Percentiles rank a stretch among this genome's conserved stretches.
Conservation (phyloP, 495 filamentous ascomycete species). For the Hypoxylon intermedium region DNA sequence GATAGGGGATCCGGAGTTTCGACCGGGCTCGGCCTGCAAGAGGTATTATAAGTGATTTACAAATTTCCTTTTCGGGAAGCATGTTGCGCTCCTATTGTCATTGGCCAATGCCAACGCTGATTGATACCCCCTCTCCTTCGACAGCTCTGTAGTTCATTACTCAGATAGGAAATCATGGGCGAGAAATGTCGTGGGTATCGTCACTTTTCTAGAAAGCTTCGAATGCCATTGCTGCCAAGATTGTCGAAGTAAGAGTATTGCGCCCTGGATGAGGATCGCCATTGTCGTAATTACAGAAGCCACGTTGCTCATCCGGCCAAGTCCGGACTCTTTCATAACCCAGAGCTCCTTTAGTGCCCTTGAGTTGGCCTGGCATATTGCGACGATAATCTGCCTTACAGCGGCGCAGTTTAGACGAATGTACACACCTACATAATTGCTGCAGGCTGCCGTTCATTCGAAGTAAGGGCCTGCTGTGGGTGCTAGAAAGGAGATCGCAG, state of each 20-base stretch:
- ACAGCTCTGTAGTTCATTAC: constrained; percentile 16
- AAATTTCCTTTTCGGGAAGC: constrained; percentile 26
- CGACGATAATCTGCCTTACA: constrained; percentile 27
- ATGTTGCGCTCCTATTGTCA: constrained; percentile 23
- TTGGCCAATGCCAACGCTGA: constrained; percentile 26
- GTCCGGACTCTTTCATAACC: constrained; percentile 13
- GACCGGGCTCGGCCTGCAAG: background rate
- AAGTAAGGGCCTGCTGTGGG: constrained; percentile 19
- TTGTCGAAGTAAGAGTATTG: constrained; percentile 15
- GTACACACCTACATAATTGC: constrained; percentile 1
- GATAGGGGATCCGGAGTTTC: background rate
- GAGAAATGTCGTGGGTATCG: constrained; percentile 1
- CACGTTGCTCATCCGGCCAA: constrained; percentile 1
- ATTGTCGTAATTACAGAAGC: constrained; percentile 6
- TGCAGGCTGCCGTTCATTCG: constrained; percentile 19
- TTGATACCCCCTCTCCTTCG: background rate
- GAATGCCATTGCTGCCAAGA: background rate
- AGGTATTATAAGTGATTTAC: background rate
- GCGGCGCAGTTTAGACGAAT: background rate
- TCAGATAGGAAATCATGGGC: constrained; percentile 16
- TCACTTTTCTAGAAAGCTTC: constrained; percentile 31
- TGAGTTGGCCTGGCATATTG: constrained; percentile 1
- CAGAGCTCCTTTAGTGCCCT: background rate
- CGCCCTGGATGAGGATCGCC: background rate
- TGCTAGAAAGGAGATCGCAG: constrained; percentile 5